These are phyloP conservation scores for Trapa bicornis DNA, from an alignment of 345 rosid species.

Conservation along the genomic window DNA sequence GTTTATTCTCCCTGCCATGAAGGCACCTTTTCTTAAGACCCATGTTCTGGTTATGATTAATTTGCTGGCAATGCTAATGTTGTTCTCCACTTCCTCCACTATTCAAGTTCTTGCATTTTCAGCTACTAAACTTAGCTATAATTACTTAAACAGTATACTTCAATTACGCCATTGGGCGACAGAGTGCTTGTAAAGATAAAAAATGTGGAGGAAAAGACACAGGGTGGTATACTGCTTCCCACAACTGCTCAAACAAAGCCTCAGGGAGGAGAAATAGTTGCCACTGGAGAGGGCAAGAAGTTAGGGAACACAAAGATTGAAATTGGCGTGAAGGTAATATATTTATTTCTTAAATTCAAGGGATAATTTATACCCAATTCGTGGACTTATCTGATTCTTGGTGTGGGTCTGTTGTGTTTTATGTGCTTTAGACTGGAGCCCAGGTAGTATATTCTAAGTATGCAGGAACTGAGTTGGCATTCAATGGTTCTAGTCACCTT, in stretches of 20 bases:
- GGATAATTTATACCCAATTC: background rate
- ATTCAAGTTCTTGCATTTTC: background rate
- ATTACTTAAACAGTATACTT: conserved; percentile 46
- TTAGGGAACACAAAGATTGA: conserved; percentile 51
- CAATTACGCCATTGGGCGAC: conserved; percentile 77
- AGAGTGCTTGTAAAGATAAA: conserved; percentile 78
- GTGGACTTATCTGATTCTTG: background rate
- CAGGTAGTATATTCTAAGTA: conserved; percentile 77
- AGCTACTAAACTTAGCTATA: background rate
- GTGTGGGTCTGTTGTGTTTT: conserved; percentile 1
- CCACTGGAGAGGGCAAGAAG: conserved; percentile 78
- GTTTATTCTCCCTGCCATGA: too few relatives aligned
- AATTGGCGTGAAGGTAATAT: conserved; percentile 37
- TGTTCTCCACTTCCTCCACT: background rate
- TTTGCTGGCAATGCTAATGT: background rate
- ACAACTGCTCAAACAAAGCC: conserved; percentile 70
- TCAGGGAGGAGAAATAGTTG: conserved; percentile 88
- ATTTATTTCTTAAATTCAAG: too few relatives aligned
- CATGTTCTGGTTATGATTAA: too few relatives aligned
- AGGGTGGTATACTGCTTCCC: conserved; percentile 86
- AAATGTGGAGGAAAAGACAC: conserved; percentile 65
- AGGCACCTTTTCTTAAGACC: too few relatives aligned
- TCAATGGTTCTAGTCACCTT: conserved; percentile 69
- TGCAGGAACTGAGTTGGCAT: conserved; percentile 87
- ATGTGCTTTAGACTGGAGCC: conserved; percentile 54